Percentiles rank a stretch among this genome's conserved stretches.
These are phyloP conservation scores for Gyromitra esculenta DNA, from an alignment of 2,329 filamentous ascomycete species.

Conservation along the genomic window DNA sequence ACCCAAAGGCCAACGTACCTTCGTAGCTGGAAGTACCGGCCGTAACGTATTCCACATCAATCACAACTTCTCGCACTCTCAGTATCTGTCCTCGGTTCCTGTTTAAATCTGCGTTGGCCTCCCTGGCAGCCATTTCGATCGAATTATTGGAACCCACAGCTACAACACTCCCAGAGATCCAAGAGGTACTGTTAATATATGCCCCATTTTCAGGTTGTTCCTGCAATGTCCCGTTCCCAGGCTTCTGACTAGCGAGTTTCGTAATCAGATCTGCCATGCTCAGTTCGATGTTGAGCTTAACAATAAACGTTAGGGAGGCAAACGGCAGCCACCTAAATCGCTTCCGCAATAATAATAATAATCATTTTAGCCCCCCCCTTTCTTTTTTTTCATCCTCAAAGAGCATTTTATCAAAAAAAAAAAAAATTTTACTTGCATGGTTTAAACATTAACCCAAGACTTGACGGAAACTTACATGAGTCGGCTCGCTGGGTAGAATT, in stretches of 20 bases:
- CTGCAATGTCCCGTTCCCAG: neutral
- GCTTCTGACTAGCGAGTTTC: slow-evolving; percentile 58
- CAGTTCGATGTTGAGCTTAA: slow-evolving; percentile 66
- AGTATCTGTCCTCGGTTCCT: neutral
- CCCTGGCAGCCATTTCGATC: neutral
- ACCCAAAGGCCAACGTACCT: slow-evolving; percentile 1
- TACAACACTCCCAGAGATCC: neutral
- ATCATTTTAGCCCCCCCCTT: no score
- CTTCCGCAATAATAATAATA: no score
- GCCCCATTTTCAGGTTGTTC: no score
- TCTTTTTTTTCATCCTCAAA: no score
- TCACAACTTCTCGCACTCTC: slow-evolving; percentile 16
- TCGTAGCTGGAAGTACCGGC: neutral
- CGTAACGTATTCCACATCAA: slow-evolving; percentile 10
- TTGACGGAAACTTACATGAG: slow-evolving; percentile 60
- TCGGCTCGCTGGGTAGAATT: slow-evolving; percentile 62
- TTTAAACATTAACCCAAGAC: neutral
- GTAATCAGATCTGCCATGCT: slow-evolving; percentile 65
- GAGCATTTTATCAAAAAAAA: slow-evolving; percentile 2
- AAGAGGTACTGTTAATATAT: neutral
- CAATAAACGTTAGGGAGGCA: slow-evolving; percentile 64
- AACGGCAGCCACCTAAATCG: slow-evolving; percentile 63
- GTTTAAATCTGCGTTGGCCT: neutral
- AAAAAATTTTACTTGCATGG: neutral
- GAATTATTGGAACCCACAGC: slow-evolving; percentile 3